Base-by-base conservation (phyloP, 345 rosid genomes). In the Turnera subulata region DNA sequence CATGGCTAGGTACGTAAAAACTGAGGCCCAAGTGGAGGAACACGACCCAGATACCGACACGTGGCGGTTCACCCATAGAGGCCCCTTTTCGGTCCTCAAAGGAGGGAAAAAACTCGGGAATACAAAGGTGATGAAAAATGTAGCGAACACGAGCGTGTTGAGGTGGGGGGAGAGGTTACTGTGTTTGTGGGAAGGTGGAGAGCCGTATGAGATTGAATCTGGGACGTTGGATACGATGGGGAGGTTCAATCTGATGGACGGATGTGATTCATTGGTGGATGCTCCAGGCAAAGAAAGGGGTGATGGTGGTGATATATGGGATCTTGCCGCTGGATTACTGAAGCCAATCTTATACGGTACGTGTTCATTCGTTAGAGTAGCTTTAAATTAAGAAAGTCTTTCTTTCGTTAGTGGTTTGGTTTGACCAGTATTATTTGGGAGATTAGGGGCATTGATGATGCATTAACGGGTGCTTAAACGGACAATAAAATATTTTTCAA, bases 131-230 rank as follows among this genome's bases (percentile, higher is more conserved):
- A 91, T 91, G 96, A 91, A 91, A 62, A 91, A 91, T 63, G 98
- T 86, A 35, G 95, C 98, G 6, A 88, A 91, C 56, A 91, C 98
- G 0, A 85, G 92, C 61, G 96, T 88, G 37, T 38, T 91, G 68
- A 74, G 46, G 61, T 88, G 98, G 98, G 90, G 92, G 9, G 76
- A 82, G 40, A 74, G 69, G 78, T 67, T 91, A 49, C 52, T 91
- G 56, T 88, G 96, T 66, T 71, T 91, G 21, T 91, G 98, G 98
- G 98, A 91, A 68, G 98, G 98, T 40, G 98, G 98, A 13, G 82
- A 76, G 1, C 96, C 96, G 1, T 91, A 91, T 21, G 88, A 88
- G 86, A 79, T 91, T 14, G 83, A 88, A 59, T 68, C 85, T 14
- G 69, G 63, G 50, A 66, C 86, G 74, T 68, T 88, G 85, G 86